Evolutionary conservation across 306 rosid species (phyloP).

Genomic region (Acacia acuminata): DNA sequence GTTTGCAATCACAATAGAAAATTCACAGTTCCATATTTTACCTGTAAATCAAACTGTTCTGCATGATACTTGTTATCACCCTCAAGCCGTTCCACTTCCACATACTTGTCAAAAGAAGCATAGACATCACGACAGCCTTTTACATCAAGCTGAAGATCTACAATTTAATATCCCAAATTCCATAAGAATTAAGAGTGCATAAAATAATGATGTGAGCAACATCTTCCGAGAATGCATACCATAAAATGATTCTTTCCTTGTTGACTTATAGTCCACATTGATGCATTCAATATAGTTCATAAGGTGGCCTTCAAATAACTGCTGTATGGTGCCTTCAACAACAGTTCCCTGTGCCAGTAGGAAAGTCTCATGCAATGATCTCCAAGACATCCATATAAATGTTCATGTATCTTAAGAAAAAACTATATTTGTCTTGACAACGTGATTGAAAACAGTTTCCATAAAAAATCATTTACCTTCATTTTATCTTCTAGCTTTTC

Average conservation of each 20-base stretch:
- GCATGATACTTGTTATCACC: conserved; percentile 96
- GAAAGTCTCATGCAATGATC: conserved; percentile 27
- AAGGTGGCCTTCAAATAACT: conserved; percentile 95
- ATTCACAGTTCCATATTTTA: conserved; percentile 24
- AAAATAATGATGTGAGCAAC: conserved; percentile 4
- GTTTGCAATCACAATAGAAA: neutral
- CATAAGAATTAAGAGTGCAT: conserved; percentile 15
- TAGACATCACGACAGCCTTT: conserved; percentile 93
- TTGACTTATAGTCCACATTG: conserved; percentile 85
- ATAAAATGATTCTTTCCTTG: conserved; percentile 94
- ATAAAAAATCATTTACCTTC: conserved; percentile 62
- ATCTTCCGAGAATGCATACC: conserved; percentile 51
- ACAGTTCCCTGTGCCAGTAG: conserved; percentile 76
- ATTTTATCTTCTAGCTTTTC: conserved; percentile 96
- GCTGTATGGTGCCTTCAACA: conserved; percentile 94
- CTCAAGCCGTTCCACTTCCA: conserved; percentile 92
- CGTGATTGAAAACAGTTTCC: neutral
- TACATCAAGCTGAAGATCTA: conserved; percentile 96
- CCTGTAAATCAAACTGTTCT: conserved; percentile 88
- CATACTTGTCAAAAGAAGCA: conserved; percentile 92
- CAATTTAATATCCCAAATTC: conserved; percentile 26
- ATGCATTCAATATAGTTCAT: conserved; percentile 97
- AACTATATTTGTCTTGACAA: conserved; percentile 5
- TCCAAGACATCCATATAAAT: conserved; percentile 21
- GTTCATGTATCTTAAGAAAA: conserved; percentile 24